Evolutionary conservation across 129 eudicot genomes (phyloP).

Genomic region (Helianthus tuberosus): DNA sequence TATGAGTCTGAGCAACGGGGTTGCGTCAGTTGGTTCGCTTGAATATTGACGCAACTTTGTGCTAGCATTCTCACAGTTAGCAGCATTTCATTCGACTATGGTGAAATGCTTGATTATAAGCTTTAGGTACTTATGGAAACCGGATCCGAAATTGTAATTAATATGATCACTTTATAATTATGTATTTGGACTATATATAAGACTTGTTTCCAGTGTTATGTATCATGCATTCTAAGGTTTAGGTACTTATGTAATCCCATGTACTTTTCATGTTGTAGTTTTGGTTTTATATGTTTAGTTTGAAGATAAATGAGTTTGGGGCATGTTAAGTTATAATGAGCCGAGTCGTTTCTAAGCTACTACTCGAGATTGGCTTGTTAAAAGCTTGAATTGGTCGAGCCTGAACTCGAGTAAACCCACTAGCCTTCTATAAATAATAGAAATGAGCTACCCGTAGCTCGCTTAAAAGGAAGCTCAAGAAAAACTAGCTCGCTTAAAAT

Average conservation of each 20-base stretch:
- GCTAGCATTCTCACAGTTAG: slow-evolving; percentile 16
- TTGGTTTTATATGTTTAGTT: neutral
- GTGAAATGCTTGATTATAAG: slow-evolving; percentile 36
- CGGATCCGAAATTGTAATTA: slow-evolving; percentile 46
- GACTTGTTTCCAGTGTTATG: slow-evolving; percentile 26
- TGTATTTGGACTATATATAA: slow-evolving; percentile 16
- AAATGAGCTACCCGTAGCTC: too few relatives aligned
- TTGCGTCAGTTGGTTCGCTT: slow-evolving; percentile 72
- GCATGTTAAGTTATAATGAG: too few relatives aligned
- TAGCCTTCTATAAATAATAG: too few relatives aligned
- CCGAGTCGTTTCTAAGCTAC: too few relatives aligned
- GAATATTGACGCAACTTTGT: slow-evolving; percentile 53
- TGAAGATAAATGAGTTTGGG: neutral
- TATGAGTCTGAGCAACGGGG: slow-evolving; percentile 50
- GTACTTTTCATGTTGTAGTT: slow-evolving; percentile 8
- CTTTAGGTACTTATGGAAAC: slow-evolving; percentile 29
- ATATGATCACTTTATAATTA: slow-evolving; percentile 30
- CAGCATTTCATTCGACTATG: slow-evolving; percentile 19
- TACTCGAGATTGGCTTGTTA: too few relatives aligned
- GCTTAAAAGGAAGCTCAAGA: too few relatives aligned
- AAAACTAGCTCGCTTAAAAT: too few relatives aligned
- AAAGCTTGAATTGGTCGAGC: too few relatives aligned
- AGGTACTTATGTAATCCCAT: neutral
- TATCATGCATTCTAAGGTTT: slow-evolving; percentile 21
- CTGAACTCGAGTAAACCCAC: too few relatives aligned